These are phyloP conservation scores for Cylindrotheca closterium DNA, from an alignment of 108 stramenopile species.

Conservation along the genomic window DNA sequence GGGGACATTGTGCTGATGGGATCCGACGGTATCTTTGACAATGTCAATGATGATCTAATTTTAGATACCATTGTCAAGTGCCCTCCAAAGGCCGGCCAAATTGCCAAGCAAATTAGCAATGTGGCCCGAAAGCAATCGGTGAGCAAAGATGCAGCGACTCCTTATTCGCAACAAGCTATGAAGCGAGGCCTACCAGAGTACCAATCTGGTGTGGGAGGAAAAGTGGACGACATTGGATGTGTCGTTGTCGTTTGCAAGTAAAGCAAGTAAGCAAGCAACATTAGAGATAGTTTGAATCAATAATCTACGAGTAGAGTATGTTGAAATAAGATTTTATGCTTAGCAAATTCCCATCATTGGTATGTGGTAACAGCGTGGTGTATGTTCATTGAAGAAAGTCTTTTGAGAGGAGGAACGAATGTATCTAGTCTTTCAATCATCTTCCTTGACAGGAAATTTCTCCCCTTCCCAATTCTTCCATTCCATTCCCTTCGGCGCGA, in stretches of 20 bases:
- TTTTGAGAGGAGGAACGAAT: too few species aligned
- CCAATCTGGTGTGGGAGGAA: slow-evolving; percentile 74
- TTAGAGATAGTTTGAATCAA: too few species aligned
- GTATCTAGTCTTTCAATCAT: slow-evolving; percentile 17
- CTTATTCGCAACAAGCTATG: slow-evolving; percentile 72
- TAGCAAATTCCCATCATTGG: too few species aligned
- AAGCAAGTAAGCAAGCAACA: neutral
- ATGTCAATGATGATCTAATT: slow-evolving; percentile 60
- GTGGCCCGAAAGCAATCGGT: slow-evolving; percentile 66
- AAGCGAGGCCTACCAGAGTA: slow-evolving; percentile 61
- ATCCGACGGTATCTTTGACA: slow-evolving; percentile 90
- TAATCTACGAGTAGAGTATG: too few species aligned
- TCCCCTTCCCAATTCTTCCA: slow-evolving; percentile 62
- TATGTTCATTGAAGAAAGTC: too few species aligned
- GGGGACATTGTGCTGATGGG: slow-evolving; percentile 80
- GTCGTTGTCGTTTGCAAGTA: slow-evolving; percentile 66
- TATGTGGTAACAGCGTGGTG: too few species aligned
- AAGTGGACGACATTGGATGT: slow-evolving; percentile 87
- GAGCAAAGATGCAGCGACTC: slow-evolving; percentile 62
- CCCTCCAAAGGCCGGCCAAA: slow-evolving; percentile 26
- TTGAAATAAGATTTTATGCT: too few species aligned
- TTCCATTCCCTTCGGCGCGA: slow-evolving; percentile 95
- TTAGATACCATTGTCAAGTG: slow-evolving; percentile 29
- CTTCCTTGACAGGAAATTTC: slow-evolving; percentile 42
- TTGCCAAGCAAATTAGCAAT: slow-evolving; percentile 69